Percentiles rank a stretch among this genome's conserved stretches.
Evolutionary conservation across 2,329 filamentous ascomycete genomes (phyloP).

Genomic region (Teratosphaeria gauchensis): DNA sequence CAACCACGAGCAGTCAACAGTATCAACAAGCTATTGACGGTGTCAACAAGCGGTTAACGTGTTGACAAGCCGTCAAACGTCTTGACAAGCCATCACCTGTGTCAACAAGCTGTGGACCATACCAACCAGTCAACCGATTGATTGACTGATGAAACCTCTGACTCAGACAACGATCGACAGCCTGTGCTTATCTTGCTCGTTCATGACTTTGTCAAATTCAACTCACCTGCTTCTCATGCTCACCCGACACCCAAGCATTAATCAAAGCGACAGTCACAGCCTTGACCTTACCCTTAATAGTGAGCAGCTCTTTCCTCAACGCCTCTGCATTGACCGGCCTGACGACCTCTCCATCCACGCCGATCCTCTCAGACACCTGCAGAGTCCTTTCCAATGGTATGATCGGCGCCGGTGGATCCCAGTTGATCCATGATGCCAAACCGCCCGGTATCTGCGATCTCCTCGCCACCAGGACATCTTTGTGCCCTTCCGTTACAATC

Average conservation of each 20-base stretch:
- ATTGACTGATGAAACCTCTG: too few relatives aligned
- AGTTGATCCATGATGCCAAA: conserved; percentile 18
- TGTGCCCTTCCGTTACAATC: conserved; percentile 19
- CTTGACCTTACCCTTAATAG: conserved; percentile 18
- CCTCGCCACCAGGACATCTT: conserved; percentile 18
- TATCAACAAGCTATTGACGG: too few relatives aligned
- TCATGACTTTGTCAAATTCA: background rate
- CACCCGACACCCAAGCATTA: conserved; percentile 18
- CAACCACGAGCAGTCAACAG: too few relatives aligned
- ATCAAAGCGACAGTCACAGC: conserved; percentile 18
- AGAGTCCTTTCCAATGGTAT: conserved; percentile 18
- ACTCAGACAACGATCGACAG: background rate
- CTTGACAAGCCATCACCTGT: too few relatives aligned
- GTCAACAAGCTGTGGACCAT: too few relatives aligned
- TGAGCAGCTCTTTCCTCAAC: conserved; percentile 14
- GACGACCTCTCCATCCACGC: conserved; percentile 15
- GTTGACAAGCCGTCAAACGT: too few relatives aligned
- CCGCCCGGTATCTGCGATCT: conserved; percentile 18
- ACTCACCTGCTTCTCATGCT: conserved; percentile 13
- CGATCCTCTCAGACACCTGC: conserved; percentile 16
- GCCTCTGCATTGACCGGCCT: conserved; percentile 15
- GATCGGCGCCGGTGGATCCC: conserved; percentile 16
- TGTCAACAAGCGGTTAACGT: too few relatives aligned
- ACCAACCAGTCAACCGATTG: too few relatives aligned
- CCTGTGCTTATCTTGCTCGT: background rate